Evolutionary conservation across 495 filamentous ascomycete species (phyloP), one percentile per base, ranked within the genome.

Genomic region (Entonaema liquescens): DNA sequence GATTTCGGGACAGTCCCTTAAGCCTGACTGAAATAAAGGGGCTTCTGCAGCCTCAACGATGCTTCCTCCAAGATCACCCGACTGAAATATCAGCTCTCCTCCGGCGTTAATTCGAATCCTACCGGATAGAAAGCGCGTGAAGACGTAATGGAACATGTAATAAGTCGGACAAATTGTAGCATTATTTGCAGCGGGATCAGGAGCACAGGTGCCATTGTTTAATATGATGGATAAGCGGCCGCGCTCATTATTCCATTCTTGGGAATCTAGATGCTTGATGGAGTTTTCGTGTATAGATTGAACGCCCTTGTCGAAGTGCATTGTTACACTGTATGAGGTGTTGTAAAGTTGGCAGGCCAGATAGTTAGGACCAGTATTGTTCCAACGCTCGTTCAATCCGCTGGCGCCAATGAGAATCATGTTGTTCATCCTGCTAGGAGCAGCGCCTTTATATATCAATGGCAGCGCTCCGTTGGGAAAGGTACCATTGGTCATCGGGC

Each of bases 151-250:
- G 1, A 52, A 55, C 25, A 61, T 21, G 17, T 67, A 62, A 53
- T 67, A 62, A 17, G 65, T 65, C 33, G 59, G 68, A 47, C 68
- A 71, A 33, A 67, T 63, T 13, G 36, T 61, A n/a, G 26, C 49
- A 57, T 59, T 56, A 31, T 67, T 59, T 36, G 52, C 35, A 17
- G 33, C 52, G 21, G 62, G 62, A 19, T 65, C 62, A 19, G 62
- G 62, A 15, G 53, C 62, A 44, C 62, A 65, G 7, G 11, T 17
- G 31, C 38, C 59, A 38, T 54, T 60, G 38, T 1, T 21, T 12
- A 62, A 40, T 12, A 38, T 3, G 7, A 23, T 1, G 23, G 42
- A 47, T 3, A 12, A 23, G 11, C 17, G 17, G 7, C 42, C 42
- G 11, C 17, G 42, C 2, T 11, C 17, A 47, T 4, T 12, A 21